A percentile compares a stretch with the other conserved stretches of the same genome.
Evolutionary conservation across 2,329 filamentous ascomycete species (phyloP).

Genomic region (Beauveria sp.): DNA sequence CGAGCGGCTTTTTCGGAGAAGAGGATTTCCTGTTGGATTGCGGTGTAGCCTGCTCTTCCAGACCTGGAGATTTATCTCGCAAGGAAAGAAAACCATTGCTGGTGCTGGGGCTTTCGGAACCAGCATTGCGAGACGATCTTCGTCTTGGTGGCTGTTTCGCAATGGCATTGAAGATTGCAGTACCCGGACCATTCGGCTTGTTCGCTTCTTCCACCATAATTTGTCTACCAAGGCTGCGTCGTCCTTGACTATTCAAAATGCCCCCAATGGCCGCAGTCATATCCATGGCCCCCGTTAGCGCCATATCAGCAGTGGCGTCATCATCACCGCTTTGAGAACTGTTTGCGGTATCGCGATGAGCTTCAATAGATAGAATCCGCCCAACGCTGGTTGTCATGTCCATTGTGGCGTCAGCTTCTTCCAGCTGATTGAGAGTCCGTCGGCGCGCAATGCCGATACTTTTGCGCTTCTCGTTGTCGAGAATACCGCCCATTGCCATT

Average conservation of each 20-base stretch:
- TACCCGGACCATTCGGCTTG: slow-evolving; percentile 36
- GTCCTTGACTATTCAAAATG: slow-evolving; percentile 41
- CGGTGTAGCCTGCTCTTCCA: slow-evolving; percentile 6
- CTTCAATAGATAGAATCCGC: slow-evolving; percentile 45
- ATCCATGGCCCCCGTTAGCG: slow-evolving; percentile 58
- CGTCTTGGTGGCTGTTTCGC: slow-evolving; percentile 21
- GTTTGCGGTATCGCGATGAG: slow-evolving; percentile 27
- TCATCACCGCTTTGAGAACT: slow-evolving; percentile 51
- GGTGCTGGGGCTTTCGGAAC: slow-evolving; percentile 19
- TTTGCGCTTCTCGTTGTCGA: slow-evolving; percentile 6
- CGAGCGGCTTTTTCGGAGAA: slow-evolving; percentile 11
- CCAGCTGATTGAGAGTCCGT: neutral
- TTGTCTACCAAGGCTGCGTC: slow-evolving; percentile 38
- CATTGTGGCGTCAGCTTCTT: slow-evolving; percentile 49
- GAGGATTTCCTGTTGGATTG: slow-evolving; percentile 18
- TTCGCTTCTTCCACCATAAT: slow-evolving; percentile 53
- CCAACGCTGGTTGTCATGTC: slow-evolving; percentile 77
- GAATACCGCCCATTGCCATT: slow-evolving; percentile 11
- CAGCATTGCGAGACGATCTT: slow-evolving; percentile 18
- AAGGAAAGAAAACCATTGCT: slow-evolving; percentile 50
- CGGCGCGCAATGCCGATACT: slow-evolving; percentile 3
- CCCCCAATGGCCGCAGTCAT: slow-evolving; percentile 56
- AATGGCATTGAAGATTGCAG: slow-evolving; percentile 26
- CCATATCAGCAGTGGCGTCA: slow-evolving; percentile 41
- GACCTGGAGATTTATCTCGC: slow-evolving; percentile 29